Conservation (phyloP, 2,329 filamentous ascomycete genomes). For the Pseudocercospora pini-densiflorae region DNA sequence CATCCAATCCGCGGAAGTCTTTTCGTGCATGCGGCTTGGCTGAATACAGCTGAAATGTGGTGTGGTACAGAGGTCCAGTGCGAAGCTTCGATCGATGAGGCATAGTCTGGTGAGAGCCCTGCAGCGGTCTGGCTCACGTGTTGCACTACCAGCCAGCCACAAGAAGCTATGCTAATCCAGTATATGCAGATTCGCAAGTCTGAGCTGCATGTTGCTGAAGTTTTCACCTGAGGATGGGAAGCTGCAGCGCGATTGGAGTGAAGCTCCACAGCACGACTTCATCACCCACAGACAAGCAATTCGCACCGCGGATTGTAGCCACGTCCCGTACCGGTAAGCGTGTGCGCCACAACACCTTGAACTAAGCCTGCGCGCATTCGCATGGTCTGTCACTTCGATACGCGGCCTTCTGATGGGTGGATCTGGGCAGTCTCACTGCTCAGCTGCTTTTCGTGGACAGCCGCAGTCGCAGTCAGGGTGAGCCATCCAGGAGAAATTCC, state of each 20-base stretch:
- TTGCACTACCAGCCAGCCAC: constrained; percentile 5
- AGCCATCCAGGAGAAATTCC: neutral
- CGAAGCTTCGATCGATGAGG: neutral
- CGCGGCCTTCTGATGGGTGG: neutral
- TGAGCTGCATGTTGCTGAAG: neutral
- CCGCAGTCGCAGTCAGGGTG: neutral
- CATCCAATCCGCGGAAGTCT: neutral
- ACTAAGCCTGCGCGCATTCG: neutral
- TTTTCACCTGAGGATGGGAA: neutral
- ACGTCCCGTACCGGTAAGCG: neutral
- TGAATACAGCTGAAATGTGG: neutral
- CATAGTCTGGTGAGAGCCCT: neutral
- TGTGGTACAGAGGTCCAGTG: neutral
- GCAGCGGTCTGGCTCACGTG: neutral
- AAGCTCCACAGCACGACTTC: neutral
- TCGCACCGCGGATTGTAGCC: neutral
- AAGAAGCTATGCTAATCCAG: neutral
- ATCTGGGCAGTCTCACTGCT: neutral
- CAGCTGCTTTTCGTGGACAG: neutral
- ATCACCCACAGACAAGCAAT: neutral
- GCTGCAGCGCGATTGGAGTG: neutral
- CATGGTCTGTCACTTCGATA: neutral
- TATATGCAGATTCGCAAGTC: constrained; percentile 5
- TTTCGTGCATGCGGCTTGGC: constrained; percentile 1
- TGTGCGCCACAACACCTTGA: neutral